Percentiles rank a stretch among this genome's conserved stretches.
phyloP scores from a whole-genome alignment of 108 stramenopile species.

The Asterionellopsis glacialis region DNA sequence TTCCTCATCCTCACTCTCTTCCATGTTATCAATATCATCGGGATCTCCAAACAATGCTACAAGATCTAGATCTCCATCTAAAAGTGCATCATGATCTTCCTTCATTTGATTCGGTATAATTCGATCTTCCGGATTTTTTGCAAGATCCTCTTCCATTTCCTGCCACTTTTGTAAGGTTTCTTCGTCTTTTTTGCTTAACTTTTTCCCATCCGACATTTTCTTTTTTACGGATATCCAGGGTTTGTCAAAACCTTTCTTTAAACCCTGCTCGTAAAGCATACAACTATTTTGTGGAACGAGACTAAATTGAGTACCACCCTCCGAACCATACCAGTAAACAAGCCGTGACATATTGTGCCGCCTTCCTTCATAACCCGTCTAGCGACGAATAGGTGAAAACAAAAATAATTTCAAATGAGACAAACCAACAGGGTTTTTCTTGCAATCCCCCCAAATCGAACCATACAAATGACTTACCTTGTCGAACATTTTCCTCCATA shows the following conservation, averaged over 20 bases:
- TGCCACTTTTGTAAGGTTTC: slow-evolving; percentile 10
- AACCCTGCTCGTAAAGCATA: slow-evolving; percentile 25
- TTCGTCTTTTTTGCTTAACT: slow-evolving; percentile 4
- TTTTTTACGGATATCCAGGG: slow-evolving; percentile 3
- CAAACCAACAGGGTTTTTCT: neutral
- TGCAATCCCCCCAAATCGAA: neutral
- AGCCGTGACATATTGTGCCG: too few relatives aligned
- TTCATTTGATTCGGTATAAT: neutral
- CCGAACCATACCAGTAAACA: slow-evolving; percentile 20
- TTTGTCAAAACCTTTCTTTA: slow-evolving; percentile 18
- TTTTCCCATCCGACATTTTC: slow-evolving; percentile 23
- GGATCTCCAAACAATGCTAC: neutral
- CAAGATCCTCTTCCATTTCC: slow-evolving; percentile 31
- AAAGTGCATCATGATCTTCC: neutral
- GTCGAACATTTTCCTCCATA: slow-evolving; percentile 71
- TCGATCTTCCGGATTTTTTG: slow-evolving; percentile 29
- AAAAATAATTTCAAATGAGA: neutral
- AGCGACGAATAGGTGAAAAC: neutral
- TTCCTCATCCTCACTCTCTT: neutral
- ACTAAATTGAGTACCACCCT: slow-evolving; percentile 24
- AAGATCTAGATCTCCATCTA: neutral
- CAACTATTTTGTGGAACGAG: slow-evolving; percentile 16
- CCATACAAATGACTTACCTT: slow-evolving; percentile 51
- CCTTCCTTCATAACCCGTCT: neutral
- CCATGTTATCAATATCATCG: slow-evolving; percentile 1